phyloP scores from a whole-genome alignment of 352 stramenopile species.

The Phytophthora sojae region DNA sequence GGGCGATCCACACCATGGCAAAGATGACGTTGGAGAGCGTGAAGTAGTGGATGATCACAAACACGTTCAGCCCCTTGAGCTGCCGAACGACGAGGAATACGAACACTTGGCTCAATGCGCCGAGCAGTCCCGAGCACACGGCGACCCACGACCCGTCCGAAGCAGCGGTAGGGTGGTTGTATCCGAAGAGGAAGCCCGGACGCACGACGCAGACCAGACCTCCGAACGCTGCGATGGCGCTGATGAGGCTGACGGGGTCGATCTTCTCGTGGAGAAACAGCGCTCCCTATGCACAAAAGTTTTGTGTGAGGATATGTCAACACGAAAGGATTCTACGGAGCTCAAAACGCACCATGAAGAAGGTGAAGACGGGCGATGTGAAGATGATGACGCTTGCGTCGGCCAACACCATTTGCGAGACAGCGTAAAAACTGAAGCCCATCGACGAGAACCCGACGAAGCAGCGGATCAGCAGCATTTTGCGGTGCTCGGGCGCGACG shows the following conservation, averaged over 20 bases:
- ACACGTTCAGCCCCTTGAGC: slow-evolving; percentile 45
- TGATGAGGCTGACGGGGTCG: slow-evolving; percentile 40
- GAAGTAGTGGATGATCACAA: slow-evolving; percentile 65
- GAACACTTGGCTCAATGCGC: slow-evolving; percentile 48
- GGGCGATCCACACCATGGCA: slow-evolving; percentile 37
- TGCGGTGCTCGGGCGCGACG: slow-evolving; percentile 44
- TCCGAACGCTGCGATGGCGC: slow-evolving; percentile 39
- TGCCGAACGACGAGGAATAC: slow-evolving; percentile 56
- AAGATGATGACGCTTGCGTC: slow-evolving; percentile 73
- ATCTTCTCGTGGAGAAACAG: slow-evolving; percentile 41
- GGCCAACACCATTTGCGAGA: slow-evolving; percentile 74
- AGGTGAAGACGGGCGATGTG: slow-evolving; percentile 64
- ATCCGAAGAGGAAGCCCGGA: slow-evolving; percentile 52
- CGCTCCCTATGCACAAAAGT: slow-evolving; percentile 11
- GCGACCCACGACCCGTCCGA: slow-evolving; percentile 30
- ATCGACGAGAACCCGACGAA: slow-evolving; percentile 65
- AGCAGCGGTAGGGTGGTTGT: slow-evolving; percentile 11
- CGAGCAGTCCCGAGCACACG: slow-evolving; percentile 44
- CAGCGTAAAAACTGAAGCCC: slow-evolving; percentile 65
- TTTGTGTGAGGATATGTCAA: not conserved
- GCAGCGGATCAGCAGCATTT: slow-evolving; percentile 57
- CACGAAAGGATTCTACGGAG: not conserved
- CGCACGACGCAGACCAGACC: slow-evolving; percentile 55
- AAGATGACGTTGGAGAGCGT: slow-evolving; percentile 45
- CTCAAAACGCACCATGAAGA: slow-evolving; percentile 54